Conservation (phyloP, 495 filamentous ascomycete species). For the Tuber microsphaerosporum region DNA sequence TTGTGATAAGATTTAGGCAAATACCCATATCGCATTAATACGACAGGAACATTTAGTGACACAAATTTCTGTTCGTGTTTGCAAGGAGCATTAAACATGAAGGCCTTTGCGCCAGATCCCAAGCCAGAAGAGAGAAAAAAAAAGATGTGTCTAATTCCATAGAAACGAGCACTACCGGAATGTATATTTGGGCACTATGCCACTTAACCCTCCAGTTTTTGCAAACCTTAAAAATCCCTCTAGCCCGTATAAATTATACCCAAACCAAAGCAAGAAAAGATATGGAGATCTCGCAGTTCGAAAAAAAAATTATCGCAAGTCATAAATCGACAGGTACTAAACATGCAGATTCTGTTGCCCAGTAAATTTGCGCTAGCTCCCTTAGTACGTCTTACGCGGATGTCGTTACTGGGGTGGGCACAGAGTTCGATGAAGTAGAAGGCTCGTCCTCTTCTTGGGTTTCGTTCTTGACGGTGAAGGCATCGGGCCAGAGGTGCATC, state of each 20-base stretch:
- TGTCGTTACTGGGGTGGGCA: not conserved
- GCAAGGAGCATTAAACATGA: not conserved
- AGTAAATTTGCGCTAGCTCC: not conserved
- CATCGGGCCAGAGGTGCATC: conserved; percentile 61
- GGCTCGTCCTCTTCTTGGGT: conserved; percentile 11
- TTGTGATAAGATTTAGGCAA: conserved; percentile 2
- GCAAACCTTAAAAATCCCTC: not conserved
- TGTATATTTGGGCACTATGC: not conserved
- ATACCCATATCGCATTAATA: not conserved
- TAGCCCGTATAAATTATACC: not conserved
- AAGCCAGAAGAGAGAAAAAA: not conserved
- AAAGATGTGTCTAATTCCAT: not conserved
- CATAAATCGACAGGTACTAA: not conserved
- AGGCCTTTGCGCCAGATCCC: not conserved
- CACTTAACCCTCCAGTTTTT: not conserved
- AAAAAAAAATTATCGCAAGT: not conserved
- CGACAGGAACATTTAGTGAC: not conserved
- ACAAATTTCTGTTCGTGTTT: not conserved
- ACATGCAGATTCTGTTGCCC: not conserved
- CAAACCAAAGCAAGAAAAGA: not conserved
- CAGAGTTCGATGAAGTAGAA: conserved; percentile 7
- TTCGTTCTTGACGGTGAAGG: conserved; percentile 49
- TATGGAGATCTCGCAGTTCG: not conserved
- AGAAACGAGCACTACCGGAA: not conserved
- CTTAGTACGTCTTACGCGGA: not conserved